These are phyloP conservation scores for Coemansia sp. DNA, from an alignment of 192 early-diverging fungal genomes.

Conservation along the genomic window DNA sequence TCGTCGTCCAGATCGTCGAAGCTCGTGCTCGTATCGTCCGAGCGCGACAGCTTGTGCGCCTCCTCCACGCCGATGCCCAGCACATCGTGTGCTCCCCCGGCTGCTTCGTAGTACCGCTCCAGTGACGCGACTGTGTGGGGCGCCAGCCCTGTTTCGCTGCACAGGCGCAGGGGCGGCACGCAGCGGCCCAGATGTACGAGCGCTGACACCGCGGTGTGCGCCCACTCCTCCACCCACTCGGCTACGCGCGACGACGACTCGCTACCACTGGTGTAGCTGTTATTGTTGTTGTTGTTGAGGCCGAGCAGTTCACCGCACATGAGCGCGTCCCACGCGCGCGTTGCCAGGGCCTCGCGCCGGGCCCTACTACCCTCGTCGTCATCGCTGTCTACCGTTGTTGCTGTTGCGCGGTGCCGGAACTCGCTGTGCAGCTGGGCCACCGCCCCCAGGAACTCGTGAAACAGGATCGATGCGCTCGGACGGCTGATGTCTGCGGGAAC, in stretches of 20 bases:
- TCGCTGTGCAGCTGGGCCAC: background rate
- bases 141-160: background rate
- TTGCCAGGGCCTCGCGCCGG: too few species aligned
- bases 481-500: background rate
- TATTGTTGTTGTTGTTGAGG: background rate
- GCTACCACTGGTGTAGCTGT: background rate
- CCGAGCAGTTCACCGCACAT: constrained; percentile 12
- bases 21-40: background rate
- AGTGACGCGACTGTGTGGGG: background rate
- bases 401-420: background rate
- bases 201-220: constrained; percentile 12
- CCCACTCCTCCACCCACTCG: constrained; percentile 25
- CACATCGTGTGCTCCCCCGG: background rate
- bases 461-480: background rate
- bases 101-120: background rate
- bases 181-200: constrained; percentile 11
- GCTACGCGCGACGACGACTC: background rate
- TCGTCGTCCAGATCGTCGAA: background rate
- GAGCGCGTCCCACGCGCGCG: constrained; percentile 30
- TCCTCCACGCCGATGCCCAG: background rate
- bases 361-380: too few species aligned
- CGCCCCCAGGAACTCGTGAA: constrained; percentile 4
- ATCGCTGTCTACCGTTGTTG: background rate
- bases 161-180: background rate
- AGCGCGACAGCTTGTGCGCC: background rate